These are phyloP conservation scores for Euclidium syriacum DNA, from an alignment of 345 rosid genomes.

Conservation along the genomic window DNA sequence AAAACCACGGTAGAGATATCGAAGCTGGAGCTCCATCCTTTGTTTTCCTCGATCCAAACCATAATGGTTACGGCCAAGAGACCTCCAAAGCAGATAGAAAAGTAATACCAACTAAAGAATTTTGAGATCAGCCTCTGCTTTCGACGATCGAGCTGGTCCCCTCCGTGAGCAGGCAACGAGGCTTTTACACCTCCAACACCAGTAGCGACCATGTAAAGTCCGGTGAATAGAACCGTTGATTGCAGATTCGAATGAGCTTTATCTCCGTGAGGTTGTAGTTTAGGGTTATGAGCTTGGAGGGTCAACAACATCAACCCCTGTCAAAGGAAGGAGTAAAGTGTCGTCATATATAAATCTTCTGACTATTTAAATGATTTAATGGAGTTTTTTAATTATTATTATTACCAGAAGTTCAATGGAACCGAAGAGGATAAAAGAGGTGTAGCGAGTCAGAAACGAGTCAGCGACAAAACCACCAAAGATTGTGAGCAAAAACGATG, in stretches of 20 bases:
- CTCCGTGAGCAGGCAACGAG: constrained; percentile 43
- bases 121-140: constrained; percentile 32
- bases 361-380: no score
- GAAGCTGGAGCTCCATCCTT: constrained; percentile 45
- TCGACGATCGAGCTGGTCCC: constrained; percentile 43
- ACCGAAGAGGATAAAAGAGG: background rate
- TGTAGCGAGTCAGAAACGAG: constrained; percentile 31
- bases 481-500: constrained; percentile 52
- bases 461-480: constrained; percentile 57
- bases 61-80: constrained; percentile 34
- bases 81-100: constrained; percentile 39
- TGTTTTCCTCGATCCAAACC: constrained; percentile 49
- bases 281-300: constrained; percentile 33
- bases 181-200: constrained; percentile 55
- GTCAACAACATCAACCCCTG: constrained; percentile 44
- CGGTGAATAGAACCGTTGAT: constrained; percentile 34
- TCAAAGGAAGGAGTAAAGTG: background rate
- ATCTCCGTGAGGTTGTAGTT: constrained; percentile 26
- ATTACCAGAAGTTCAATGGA: background rate
- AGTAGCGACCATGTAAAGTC: constrained; percentile 36
- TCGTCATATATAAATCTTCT: no score
- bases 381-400: no score
- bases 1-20: constrained; percentile 24
- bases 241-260: constrained; percentile 22
- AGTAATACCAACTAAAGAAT: constrained; percentile 51